phyloP scores from a whole-genome alignment of 768 basidiomycete species.

The Leccinellum rugosiceps region DNA sequence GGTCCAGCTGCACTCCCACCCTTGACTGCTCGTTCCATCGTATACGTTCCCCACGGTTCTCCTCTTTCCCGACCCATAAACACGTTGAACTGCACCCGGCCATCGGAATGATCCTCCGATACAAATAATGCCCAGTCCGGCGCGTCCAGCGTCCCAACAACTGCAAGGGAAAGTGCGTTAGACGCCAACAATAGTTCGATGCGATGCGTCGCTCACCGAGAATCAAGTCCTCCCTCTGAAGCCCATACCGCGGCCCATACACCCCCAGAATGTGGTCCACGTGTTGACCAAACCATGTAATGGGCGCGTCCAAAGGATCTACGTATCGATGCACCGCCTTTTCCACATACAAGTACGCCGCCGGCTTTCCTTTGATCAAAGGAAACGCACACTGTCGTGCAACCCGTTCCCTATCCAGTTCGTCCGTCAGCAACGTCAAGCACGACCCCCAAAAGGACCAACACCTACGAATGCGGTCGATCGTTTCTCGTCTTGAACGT shows the following conservation, averaged over 20 bases:
- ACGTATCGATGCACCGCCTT: conserved; percentile 67
- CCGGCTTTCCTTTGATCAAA: conserved; percentile 60
- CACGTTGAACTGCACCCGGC: conserved; percentile 70
- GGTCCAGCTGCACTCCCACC: conserved; percentile 41
- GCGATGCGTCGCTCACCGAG: conserved; percentile 32
- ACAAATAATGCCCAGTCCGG: conserved; percentile 75
- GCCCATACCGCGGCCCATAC: conserved; percentile 44
- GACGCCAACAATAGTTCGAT: neutral
- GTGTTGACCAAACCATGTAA: conserved; percentile 72
- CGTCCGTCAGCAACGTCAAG: neutral
- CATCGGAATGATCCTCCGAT: conserved; percentile 64
- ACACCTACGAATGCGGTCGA: conserved; percentile 39
- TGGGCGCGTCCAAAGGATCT: conserved; percentile 58
- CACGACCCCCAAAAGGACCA: neutral
- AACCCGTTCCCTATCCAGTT: conserved; percentile 38
- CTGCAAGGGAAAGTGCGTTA: conserved; percentile 23
- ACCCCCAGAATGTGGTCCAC: conserved; percentile 58
- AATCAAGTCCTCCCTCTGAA: conserved; percentile 58
- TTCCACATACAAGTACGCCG: conserved; percentile 67
- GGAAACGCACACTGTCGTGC: conserved; percentile 56
- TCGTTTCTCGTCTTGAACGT: conserved; percentile 40
- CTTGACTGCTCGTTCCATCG: conserved; percentile 48
- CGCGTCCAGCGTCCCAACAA: conserved; percentile 70
- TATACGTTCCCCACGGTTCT: conserved; percentile 74
- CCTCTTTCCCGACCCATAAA: conserved; percentile 47